Evolutionary conservation across 768 basidiomycete genomes (phyloP), one percentile per base, ranked within the genome.

Genomic region (Lactarius hengduanensis): DNA sequence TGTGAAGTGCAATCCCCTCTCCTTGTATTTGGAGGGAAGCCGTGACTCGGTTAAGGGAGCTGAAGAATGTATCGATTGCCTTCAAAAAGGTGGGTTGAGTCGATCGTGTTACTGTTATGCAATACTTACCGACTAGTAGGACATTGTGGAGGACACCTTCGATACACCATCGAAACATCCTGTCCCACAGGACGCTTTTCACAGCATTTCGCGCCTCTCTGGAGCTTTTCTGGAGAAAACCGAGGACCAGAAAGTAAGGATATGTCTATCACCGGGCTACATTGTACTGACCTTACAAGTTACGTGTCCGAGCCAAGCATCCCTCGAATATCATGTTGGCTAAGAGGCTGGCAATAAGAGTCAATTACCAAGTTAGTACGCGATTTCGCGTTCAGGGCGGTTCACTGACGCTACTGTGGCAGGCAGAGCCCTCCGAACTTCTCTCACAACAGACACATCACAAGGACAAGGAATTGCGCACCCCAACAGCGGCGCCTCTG

Each of bases 201-300:
- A 86, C 66, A 81, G 80, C 32, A 84, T 92, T 66, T 92, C 91
- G n/a, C 85, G 88, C 61, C 64, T 84, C 22, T 81, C 88, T 8
- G 85, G 84, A 55, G 90, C 87, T 4, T 86, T 87, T 69, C 74
- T 86, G 5, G 86, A 90, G 72, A 81, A 80, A 65, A 71, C 79
- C 32, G 81, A 80, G 22, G 70, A 74, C 50, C 58, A 56, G 76
- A 78, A 61, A 81, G 82, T 65, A 78, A 80, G 76, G 87, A 85
- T 69, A 65, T 74, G 43, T 62, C 57, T 60, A 2, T 36, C 15
- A 4, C 36, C 53, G 18, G 60, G 28, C n/a, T 30, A 40, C 16
- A 40, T 41, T 40, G 34, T 59, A 41, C 20, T 62, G 28, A 53
- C 22, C 53, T 13, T 32, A 54, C 38, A 53, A 91, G 89, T 73